Conservation (phyloP, 805 yeast species). For the Debaryomyces tyrocola region DNA sequence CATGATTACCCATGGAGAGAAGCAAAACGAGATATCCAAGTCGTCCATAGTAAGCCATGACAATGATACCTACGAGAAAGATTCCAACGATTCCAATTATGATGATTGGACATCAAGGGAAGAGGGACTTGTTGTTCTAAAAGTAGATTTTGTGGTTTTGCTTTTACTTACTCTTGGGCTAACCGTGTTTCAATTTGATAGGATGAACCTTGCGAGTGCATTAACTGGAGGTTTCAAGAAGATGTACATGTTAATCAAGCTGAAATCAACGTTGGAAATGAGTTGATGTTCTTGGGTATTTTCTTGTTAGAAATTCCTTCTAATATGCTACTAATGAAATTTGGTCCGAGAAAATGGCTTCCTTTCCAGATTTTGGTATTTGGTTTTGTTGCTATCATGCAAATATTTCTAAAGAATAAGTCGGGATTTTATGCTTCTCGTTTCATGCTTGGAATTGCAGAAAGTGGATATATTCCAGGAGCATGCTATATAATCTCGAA, state of each 20-base stretch:
- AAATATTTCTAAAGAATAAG: constrained; percentile 1
- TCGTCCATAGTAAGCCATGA: too few relatives aligned
- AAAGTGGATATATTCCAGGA: constrained; percentile 4
- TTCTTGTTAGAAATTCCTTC: constrained; percentile 4
- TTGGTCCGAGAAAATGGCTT: constrained; percentile 3
- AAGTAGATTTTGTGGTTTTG: constrained; percentile 2
- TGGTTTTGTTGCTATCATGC: constrained; percentile 2
- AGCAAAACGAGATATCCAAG: too few relatives aligned
- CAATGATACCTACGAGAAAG: too few relatives aligned
- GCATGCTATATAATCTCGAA: constrained; percentile 3
- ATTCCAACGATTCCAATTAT: not conserved
- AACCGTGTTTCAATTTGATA: constrained; percentile 2
- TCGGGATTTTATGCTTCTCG: constrained; percentile 2
- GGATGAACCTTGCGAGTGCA: constrained; percentile 4
- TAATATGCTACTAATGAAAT: constrained; percentile 1
- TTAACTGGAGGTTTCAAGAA: constrained; percentile 4
- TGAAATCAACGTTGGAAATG: constrained; percentile 3
- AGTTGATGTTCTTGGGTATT: constrained; percentile 1
- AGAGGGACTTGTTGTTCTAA: constrained; percentile 8
- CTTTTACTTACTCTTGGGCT: constrained; percentile 2
- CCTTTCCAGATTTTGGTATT: constrained; percentile 3
- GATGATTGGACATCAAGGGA: constrained; percentile 15
- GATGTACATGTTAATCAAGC: not conserved
- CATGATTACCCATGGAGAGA: too few relatives aligned
- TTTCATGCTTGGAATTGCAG: constrained; percentile 2